Evolutionary conservation across 2,329 filamentous ascomycete species (phyloP).

Genomic region (Arthrobotrys pseudoclavata): DNA sequence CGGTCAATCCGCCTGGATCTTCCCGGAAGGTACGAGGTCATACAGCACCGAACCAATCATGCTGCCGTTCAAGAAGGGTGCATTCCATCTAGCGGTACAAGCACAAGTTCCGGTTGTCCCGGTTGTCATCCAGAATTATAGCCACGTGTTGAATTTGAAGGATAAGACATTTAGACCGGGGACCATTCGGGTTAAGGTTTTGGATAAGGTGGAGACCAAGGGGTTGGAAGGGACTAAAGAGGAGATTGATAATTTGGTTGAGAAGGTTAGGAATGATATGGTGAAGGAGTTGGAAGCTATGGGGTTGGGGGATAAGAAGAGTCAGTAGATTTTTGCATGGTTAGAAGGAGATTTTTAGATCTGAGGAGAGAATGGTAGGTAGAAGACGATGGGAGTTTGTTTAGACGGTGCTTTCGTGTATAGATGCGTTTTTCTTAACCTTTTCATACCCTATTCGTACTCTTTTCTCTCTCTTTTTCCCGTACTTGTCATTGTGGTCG

Average conservation of each 20-base stretch:
- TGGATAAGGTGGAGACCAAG: conserved; percentile 83
- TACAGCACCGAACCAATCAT: conserved; percentile 85
- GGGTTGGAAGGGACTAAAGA: conserved; percentile 74
- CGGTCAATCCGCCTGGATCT: conserved; percentile 71
- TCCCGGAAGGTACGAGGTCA: conserved; percentile 87
- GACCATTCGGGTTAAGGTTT: conserved; percentile 80
- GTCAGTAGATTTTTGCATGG: conserved; percentile 40
- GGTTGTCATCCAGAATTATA: conserved; percentile 83
- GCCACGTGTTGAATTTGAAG: conserved; percentile 77
- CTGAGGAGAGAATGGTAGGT: neutral
- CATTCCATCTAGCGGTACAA: conserved; percentile 95
- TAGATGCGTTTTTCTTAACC: conserved; percentile 23
- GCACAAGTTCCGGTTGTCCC: conserved; percentile 94
- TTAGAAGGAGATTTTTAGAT: too few species aligned
- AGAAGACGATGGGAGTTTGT: conserved; percentile 19
- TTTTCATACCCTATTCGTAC: conserved; percentile 4
- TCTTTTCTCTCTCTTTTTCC: neutral
- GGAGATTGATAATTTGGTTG: conserved; percentile 81
- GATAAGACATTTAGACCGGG: conserved; percentile 76
- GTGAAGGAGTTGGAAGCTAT: conserved; percentile 72
- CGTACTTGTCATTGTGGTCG: conserved; percentile 30
- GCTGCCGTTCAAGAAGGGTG: conserved; percentile 98
- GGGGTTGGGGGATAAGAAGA: conserved; percentile 58
- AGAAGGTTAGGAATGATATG: conserved; percentile 80
- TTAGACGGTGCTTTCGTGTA: conserved; percentile 24